Conservation (phyloP, 176 grass and related monocot genomes). For the Carex littledalei region DNA sequence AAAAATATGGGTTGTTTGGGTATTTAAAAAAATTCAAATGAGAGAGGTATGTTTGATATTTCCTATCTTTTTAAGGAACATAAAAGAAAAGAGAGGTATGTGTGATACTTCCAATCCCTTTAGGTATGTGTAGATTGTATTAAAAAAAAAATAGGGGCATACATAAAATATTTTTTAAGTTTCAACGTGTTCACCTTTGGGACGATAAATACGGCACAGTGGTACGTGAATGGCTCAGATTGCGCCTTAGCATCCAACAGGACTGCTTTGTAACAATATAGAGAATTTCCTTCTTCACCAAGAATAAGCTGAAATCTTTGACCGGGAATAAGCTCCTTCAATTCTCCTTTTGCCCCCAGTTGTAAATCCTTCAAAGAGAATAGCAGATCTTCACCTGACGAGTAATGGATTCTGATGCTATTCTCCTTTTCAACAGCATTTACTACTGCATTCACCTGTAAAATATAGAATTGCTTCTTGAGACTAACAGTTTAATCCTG, state of each 20-base stretch:
- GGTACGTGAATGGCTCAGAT: conserved; percentile 55
- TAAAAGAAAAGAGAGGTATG: background rate
- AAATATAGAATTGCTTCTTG: conserved; percentile 3
- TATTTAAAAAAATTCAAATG: background rate
- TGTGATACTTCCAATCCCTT: background rate
- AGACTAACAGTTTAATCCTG: background rate
- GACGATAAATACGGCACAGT: conserved; percentile 88
- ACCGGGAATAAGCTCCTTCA: conserved; percentile 66
- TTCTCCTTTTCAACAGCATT: conserved; percentile 67
- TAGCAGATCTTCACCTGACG: conserved; percentile 50
- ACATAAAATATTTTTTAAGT: background rate
- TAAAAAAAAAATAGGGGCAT: background rate
- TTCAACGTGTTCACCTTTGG: conserved; percentile 58
- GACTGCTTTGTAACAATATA: conserved; percentile 72
- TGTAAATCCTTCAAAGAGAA: conserved; percentile 83
- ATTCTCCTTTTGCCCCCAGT: conserved; percentile 68
- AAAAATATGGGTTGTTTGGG: background rate
- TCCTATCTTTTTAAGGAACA: background rate
- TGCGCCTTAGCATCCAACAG: conserved; percentile 68
- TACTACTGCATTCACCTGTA: conserved; percentile 63
- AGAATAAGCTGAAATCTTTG: conserved; percentile 70
- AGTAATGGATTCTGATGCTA: conserved; percentile 47
- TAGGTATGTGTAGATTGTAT: background rate
- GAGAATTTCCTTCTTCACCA: conserved; percentile 64
- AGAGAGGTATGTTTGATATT: background rate